Base-by-base conservation (phyloP, 192 early-diverging fungal genomes). In the Gigaspora rosea region DNA sequence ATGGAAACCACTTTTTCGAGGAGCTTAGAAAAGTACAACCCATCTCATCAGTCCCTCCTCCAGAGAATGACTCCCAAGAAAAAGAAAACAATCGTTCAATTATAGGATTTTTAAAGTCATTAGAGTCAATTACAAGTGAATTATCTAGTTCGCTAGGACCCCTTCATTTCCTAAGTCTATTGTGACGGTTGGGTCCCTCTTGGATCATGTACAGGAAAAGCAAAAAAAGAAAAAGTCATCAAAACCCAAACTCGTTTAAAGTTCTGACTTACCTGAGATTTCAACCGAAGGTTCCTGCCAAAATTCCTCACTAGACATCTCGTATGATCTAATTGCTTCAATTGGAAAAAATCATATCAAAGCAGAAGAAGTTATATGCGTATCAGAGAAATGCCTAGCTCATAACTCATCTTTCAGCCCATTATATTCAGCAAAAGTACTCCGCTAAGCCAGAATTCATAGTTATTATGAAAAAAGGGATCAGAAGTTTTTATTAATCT, bases 191-290 rank as follows among this genome's bases (percentile, higher is more conserved):
- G 52, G 52, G 18, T 56, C 18, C 52, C 52, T 56, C 52, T 56
- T 56, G 52, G 52, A 56, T 56, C 18, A 56, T 56, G 18, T 56
- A 56, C 52, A 56, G 52, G 18, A 56, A 56, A 56, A 16, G 52
- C 52, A 56, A 56, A 56, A 56, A 56, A 56, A 56, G 52, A 56
- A 56, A 56, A 56, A 56, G 52, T 12, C 52, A 56, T 56, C 18
- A 56, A 56, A 56, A 56, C 52, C 52, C 52, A 56, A 56, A 56
- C 18, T 8, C 8, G 18, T 56, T 56, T 8, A 56, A 56, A 56
- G 52, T 56, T 56, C 52, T 56, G 52, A 56, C 52, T 56, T 56
- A 58, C 56, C 56, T 58, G 56, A 58, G 56, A 58, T 58, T 58
- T 58, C 56, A 20, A 58, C 56, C 16, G 3, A 58, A 20, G 16